phyloP scores from a whole-genome alignment of 176 grass and related monocot species.

The Oryza australiensis region DNA sequence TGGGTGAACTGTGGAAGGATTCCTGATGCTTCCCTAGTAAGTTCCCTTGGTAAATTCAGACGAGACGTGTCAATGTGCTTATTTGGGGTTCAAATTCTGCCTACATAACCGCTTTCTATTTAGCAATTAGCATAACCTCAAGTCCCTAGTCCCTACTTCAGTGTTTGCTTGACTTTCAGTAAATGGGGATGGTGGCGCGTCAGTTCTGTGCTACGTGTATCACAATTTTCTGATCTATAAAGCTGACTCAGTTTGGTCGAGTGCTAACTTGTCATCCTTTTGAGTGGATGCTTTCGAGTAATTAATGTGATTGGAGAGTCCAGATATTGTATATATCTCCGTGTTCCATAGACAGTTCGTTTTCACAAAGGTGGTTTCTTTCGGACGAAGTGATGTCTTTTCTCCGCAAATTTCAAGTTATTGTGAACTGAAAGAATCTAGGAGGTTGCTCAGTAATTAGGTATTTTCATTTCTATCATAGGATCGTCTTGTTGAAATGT shows the following conservation, averaged over 20 bases:
- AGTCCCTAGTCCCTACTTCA: not conserved
- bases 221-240: constrained; percentile 22
- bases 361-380: constrained; percentile 30
- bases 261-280: constrained; percentile 15
- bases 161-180: constrained; percentile 6
- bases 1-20: not conserved
- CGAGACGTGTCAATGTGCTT: not conserved
- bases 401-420: constrained; percentile 16
- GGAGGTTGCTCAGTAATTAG: not conserved
- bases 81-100: not conserved
- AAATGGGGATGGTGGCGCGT: not conserved
- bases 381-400: constrained; percentile 29
- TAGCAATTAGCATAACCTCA: not conserved
- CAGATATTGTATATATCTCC: not conserved
- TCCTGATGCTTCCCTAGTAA: constrained; percentile 7
- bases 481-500: constrained; percentile 2
- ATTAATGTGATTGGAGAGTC: not conserved
- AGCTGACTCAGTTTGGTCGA: constrained; percentile 9
- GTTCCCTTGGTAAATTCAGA: not conserved
- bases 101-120: not conserved
- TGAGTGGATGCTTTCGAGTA: constrained; percentile 6
- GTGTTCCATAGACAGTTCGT: constrained; percentile 8
- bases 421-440: constrained; percentile 18
- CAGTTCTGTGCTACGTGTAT: constrained; percentile 19
- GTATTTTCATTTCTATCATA: constrained; percentile 1